Base-by-base conservation (phyloP, 2,329 filamentous ascomycete genomes). In the Ascomycota sp. region DNA sequence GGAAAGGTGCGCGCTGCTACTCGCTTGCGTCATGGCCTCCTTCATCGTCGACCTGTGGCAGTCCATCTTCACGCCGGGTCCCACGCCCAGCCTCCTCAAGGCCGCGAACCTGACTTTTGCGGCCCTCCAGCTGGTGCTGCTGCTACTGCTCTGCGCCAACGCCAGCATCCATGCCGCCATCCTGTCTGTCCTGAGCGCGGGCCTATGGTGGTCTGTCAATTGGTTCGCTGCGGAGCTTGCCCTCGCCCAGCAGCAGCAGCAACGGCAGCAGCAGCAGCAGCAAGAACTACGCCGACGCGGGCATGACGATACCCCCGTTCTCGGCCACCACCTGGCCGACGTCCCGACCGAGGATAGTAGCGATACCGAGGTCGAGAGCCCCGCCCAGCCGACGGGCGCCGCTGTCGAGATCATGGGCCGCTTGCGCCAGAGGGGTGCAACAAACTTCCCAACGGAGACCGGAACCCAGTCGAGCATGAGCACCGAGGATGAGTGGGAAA, bases 401-500 rank as follows among this genome's bases (percentile, higher is more conserved):
- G 56, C 23, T 5, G 4, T 12, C 8, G 4, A 7, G n/a, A 19
- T 7, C 13, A 19, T 17, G 7, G n/a, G 3, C 13, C 11, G n/a
- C 12, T 17, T 19, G 4, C 25, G 5, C 13, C 20, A 64, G 43
- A 42, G n/a, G n/a, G n/a, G n/a, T n/a, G n/a, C n/a, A n/a, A n/a
- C n/a, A n/a, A n/a, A n/a, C n/a, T n/a, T n/a, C n/a, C n/a, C n/a
- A n/a, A n/a, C n/a, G n/a, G n/a, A n/a, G n/a, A n/a, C n/a, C 4
- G 61, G 58, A 23, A 58, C 55, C 17, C 67, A 62, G 48, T 71
- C 65, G 27, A 61, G 64, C 30, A 62, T 52, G 13, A 86, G 82
- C 53, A 94, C 85, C 4, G 86, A 95, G 56, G 86, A 86, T 45
- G 86, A 95, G 55, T 95, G 86, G 86, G 86, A 94, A 59, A 91